Evolutionary conservation across 1,284 basidiomycete genomes (phyloP).

Genomic region (Leucoagaricus sp.): DNA sequence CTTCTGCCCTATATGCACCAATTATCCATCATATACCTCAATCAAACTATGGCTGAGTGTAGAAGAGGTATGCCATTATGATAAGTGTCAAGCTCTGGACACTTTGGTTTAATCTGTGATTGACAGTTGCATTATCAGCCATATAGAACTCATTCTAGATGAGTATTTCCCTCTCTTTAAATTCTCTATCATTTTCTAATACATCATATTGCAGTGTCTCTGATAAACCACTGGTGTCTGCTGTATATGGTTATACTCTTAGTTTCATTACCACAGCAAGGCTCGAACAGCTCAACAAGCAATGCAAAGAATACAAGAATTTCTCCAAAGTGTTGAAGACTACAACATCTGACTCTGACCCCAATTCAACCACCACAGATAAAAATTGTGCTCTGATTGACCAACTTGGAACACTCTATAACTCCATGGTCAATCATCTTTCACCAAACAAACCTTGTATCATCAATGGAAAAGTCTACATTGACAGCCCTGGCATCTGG

Average conservation of each 20-base stretch:
- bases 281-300: slow-evolving; percentile 12
- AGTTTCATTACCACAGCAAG: slow-evolving; percentile 12
- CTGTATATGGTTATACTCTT: slow-evolving; percentile 8
- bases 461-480: slow-evolving; percentile 33
- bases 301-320: background rate
- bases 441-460: slow-evolving; percentile 10
- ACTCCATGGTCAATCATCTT: slow-evolving; percentile 4
- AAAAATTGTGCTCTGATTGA: background rate
- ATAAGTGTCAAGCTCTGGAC: background rate
- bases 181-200: background rate
- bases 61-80: slow-evolving; percentile 3
- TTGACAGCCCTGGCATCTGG: slow-evolving; percentile 36
- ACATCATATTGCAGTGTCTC: background rate
- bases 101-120: background rate
- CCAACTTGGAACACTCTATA: slow-evolving; percentile 1
- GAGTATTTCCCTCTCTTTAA: background rate
- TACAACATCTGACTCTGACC: background rate
- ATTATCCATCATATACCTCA: slow-evolving; percentile 4
- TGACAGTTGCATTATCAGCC: slow-evolving; percentile 8
- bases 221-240: slow-evolving; percentile 11
- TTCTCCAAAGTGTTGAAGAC: background rate
- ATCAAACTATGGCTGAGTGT: slow-evolving; percentile 13
- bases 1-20: slow-evolving; percentile 10
- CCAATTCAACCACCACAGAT: background rate
- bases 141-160: slow-evolving; percentile 10